These are phyloP conservation scores for Ceratobasidium sp. DNA, from an alignment of 1,284 basidiomycete genomes.

Conservation along the genomic window DNA sequence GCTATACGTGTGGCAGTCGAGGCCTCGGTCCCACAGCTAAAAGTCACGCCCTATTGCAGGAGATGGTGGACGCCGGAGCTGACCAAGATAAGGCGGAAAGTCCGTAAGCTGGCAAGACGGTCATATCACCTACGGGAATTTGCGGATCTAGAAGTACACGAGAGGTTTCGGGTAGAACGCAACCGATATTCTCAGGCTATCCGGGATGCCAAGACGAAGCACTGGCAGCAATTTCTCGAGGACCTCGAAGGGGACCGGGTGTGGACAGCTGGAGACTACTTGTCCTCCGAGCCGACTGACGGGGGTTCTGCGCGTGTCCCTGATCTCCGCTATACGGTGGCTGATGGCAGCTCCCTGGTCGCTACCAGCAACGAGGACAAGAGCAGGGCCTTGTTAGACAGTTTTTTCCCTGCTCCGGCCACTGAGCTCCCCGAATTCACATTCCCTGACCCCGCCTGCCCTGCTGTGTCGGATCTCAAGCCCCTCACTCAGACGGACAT, in stretches of 20 bases:
- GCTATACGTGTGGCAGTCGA: background rate
- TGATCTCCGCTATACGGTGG: background rate
- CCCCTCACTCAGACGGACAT: constrained; percentile 29
- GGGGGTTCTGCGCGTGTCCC: constrained; percentile 39
- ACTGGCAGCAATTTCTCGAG: constrained; percentile 42
- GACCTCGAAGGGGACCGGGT: background rate
- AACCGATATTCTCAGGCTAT: constrained; percentile 10
- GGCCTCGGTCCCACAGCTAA: background rate
- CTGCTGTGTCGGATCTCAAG: background rate
- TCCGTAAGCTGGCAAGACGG: background rate
- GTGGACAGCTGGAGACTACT: no score
- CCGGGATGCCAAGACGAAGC: constrained; percentile 6
- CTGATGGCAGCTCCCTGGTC: background rate
- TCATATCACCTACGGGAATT: no score
- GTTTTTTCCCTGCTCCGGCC: constrained; percentile 43
- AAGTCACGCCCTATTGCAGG: constrained; percentile 15
- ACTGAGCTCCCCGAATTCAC: background rate
- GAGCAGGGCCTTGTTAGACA: constrained; percentile 11
- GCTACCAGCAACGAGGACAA: constrained; percentile 30
- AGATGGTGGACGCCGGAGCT: constrained; percentile 39
- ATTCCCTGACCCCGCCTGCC: constrained; percentile 10
- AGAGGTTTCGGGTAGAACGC: no score
- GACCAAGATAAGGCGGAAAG: background rate
- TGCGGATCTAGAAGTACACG: no score
- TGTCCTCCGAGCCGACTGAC: no score